These are phyloP conservation scores for Calocera viscosa DNA, from an alignment of 768 basidiomycete species.

Conservation along the genomic window DNA sequence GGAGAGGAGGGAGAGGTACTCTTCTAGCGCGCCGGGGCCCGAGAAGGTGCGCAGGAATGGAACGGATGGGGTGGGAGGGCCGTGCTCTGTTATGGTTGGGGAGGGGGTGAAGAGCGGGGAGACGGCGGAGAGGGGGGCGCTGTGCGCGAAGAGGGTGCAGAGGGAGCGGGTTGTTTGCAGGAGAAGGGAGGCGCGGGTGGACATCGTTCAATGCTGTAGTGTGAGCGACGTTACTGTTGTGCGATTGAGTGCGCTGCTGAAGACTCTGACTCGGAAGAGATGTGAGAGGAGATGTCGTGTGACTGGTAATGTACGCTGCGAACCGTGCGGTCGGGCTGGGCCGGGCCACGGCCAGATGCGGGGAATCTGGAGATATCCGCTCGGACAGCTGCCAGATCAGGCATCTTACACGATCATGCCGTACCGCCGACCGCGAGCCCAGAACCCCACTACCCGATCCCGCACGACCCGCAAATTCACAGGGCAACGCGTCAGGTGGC, in stretches of 20 bases:
- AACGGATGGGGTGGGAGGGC: neutral
- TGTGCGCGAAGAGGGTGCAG: neutral
- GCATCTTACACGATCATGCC: no score
- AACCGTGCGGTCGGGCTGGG: no score
- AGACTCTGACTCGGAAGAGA: neutral
- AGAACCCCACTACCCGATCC: no score
- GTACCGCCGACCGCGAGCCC: no score
- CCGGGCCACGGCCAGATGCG: no score
- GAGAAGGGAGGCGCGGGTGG: constrained; percentile 1
- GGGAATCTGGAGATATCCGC: no score
- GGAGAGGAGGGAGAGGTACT: neutral
- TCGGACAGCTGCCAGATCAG: no score
- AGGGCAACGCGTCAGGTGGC: no score
- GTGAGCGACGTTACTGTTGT: neutral
- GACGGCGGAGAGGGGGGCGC: neutral
- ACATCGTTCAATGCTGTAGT: neutral
- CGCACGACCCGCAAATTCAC: no score
- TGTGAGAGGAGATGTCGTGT: no score
- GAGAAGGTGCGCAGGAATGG: neutral
- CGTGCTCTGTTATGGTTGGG: constrained; percentile 1
- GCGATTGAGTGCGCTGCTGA: neutral
- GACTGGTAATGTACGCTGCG: no score
- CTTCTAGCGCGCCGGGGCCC: neutral
- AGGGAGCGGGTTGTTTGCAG: neutral
- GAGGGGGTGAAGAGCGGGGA: neutral